These are phyloP conservation scores for Phlebiopsis gigantea DNA, from an alignment of 768 basidiomycete genomes.

Conservation along the genomic window DNA sequence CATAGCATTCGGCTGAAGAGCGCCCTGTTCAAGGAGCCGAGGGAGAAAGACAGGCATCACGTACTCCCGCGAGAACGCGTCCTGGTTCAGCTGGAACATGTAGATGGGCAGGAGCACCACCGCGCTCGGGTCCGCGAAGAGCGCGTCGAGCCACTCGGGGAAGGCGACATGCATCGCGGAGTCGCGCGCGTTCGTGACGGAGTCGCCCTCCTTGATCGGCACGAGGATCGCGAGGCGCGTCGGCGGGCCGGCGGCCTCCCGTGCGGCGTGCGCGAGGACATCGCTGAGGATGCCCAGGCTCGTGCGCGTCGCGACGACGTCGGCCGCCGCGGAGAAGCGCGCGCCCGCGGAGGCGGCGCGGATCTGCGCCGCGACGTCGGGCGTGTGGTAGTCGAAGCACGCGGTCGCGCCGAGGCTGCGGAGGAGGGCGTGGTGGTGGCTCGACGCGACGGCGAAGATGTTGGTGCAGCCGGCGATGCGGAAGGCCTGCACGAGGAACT, in stretches of 20 bases:
- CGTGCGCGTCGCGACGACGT: not conserved
- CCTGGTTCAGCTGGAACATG: not conserved
- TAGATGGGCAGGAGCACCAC: not conserved
- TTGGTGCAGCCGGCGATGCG: constrained; percentile 5
- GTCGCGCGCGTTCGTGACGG: constrained; percentile 2
- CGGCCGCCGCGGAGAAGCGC: not conserved
- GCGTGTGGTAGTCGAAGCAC: constrained; percentile 5
- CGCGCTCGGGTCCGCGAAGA: not conserved
- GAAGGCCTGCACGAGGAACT: constrained; percentile 8
- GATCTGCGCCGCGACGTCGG: not conserved
- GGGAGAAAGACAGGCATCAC: constrained; percentile 2
- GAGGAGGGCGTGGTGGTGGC: constrained; percentile 5
- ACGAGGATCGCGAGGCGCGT: not conserved
- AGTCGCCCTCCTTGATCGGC: constrained; percentile 4
- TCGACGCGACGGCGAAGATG: constrained; percentile 5
- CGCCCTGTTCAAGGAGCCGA: not conserved
- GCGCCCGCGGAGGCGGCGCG: not conserved
- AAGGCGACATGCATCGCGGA: not conserved
- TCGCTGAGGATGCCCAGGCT: not conserved
- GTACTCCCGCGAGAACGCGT: not conserved
- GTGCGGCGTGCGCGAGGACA: not conserved
- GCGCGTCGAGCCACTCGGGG: not conserved
- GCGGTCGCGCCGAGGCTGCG: constrained; percentile 2
- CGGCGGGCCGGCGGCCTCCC: not conserved
- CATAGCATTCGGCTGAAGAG: constrained; percentile 2